Conservation (phyloP, 2,329 filamentous ascomycete species). For the Neonectria hederae region DNA sequence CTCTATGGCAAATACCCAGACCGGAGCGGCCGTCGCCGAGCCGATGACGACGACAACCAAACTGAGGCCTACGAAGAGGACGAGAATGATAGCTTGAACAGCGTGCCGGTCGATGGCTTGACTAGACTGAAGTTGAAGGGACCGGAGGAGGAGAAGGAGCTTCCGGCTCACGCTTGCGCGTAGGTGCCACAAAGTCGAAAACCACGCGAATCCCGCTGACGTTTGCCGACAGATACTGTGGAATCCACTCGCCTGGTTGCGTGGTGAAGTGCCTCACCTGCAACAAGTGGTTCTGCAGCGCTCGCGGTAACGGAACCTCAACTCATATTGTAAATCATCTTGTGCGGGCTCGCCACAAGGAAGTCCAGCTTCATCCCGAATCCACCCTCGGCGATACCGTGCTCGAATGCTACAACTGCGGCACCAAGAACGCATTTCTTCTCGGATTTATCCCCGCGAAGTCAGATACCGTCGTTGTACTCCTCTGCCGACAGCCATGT, state of each 20-base stretch:
- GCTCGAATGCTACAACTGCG: constrained; percentile 98
- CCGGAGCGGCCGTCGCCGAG: constrained; percentile 70
- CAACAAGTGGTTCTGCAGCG: constrained; percentile 99
- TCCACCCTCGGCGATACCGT: constrained; percentile 95
- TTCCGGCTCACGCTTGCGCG: constrained; percentile 95
- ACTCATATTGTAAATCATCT: constrained; percentile 99
- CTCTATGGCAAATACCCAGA: constrained; percentile 76
- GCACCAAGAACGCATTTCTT: constrained; percentile 98
- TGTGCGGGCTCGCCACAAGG: constrained; percentile 96
- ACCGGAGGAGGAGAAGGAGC: constrained; percentile 84
- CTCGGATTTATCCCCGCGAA: constrained; percentile 98
- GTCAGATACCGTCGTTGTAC: constrained; percentile 96
- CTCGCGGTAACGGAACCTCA: constrained; percentile 93
- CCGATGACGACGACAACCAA: constrained; percentile 90
- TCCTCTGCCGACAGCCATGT: constrained; percentile 95
- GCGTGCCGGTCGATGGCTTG: constrained; percentile 80
- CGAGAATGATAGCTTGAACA: constrained; percentile 79
- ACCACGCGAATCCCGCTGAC: constrained; percentile 36
- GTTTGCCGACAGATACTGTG: constrained; percentile 77
- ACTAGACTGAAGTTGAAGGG: constrained; percentile 68
- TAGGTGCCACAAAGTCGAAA: constrained; percentile 60
- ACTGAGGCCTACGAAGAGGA: constrained; percentile 87
- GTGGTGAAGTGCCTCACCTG: constrained; percentile 97
- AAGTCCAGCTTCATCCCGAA: constrained; percentile 94
- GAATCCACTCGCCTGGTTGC: constrained; percentile 93